These are phyloP conservation scores for Apiosordaria backusii DNA, from an alignment of 495 filamentous ascomycete species.

Conservation along the genomic window DNA sequence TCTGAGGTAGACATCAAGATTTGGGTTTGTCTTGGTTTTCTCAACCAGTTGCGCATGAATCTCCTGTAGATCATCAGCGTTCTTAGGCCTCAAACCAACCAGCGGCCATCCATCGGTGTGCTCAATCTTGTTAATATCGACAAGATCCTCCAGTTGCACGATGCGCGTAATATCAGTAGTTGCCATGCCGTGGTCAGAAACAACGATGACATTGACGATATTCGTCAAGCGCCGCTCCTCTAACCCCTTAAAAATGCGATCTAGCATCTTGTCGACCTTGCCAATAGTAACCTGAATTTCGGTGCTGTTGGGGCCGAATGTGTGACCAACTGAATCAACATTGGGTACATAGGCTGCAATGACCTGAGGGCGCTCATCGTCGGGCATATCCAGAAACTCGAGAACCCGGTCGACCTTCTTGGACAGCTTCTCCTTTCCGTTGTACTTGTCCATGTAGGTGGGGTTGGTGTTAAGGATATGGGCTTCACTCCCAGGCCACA, in stretches of 20 bases:
- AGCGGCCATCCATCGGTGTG: constrained; percentile 95
- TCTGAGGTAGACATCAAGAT: constrained; percentile 77
- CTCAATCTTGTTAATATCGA: constrained; percentile 68
- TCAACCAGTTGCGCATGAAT: constrained; percentile 50
- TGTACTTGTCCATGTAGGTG: constrained; percentile 76
- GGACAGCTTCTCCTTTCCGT: constrained; percentile 66
- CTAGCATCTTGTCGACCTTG: constrained; percentile 75
- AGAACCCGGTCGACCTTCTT: constrained; percentile 76
- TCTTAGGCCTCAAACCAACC: constrained; percentile 76
- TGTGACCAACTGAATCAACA: constrained; percentile 81
- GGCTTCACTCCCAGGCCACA: constrained; percentile 97
- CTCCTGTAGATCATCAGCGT: constrained; percentile 53
- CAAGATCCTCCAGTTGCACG: constrained; percentile 87
- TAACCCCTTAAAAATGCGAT: constrained; percentile 67
- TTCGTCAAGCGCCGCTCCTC: constrained; percentile 77
- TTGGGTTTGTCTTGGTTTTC: constrained; percentile 54
- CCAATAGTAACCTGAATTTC: constrained; percentile 73
- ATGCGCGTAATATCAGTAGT: constrained; percentile 78
- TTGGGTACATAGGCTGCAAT: constrained; percentile 94
- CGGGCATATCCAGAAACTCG: constrained; percentile 75
- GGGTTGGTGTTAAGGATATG: constrained; percentile 66
- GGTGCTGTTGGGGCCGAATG: constrained; percentile 89
- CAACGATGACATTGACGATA: constrained; percentile 94
- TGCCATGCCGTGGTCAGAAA: constrained; percentile 98
- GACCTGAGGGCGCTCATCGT: constrained; percentile 74